Evolutionary conservation across 495 filamentous ascomycete species (phyloP).

Genomic region (Niebla homalea): DNA sequence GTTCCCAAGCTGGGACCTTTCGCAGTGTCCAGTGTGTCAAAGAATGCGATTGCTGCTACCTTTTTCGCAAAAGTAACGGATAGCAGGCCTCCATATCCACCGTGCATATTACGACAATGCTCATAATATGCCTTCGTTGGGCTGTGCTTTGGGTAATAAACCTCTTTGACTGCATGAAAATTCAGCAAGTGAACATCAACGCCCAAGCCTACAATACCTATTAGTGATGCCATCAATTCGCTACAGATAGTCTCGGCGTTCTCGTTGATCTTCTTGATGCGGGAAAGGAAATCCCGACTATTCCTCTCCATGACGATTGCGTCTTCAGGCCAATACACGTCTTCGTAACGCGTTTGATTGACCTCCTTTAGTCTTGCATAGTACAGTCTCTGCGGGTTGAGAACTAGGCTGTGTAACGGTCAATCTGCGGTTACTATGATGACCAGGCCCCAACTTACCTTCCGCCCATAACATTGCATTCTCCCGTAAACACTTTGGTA

Average conservation of each 20-base stretch:
- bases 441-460: slow-evolving; percentile 25
- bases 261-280: slow-evolving; percentile 71
- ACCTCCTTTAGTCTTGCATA: slow-evolving; percentile 54
- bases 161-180: slow-evolving; percentile 47
- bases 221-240: slow-evolving; percentile 43
- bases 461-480: slow-evolving; percentile 97
- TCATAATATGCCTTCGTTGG: slow-evolving; percentile 63
- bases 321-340: slow-evolving; percentile 88
- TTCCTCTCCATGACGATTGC: slow-evolving; percentile 90
- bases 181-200: neutral
- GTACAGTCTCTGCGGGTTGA: slow-evolving; percentile 67
- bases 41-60: slow-evolving; percentile 66
- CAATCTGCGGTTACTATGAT: slow-evolving; percentile 5
- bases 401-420: slow-evolving; percentile 41
- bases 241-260: slow-evolving; percentile 78
- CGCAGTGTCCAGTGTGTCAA: slow-evolving; percentile 70
- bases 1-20: slow-evolving; percentile 95
- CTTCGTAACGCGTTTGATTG: slow-evolving; percentile 56
- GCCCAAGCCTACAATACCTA: slow-evolving; percentile 26
- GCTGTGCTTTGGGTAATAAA: slow-evolving; percentile 78
- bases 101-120: slow-evolving; percentile 53
- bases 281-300: slow-evolving; percentile 76
- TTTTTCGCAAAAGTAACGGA: slow-evolving; percentile 63
- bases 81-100: slow-evolving; percentile 84
- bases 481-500: slow-evolving; percentile 93